Evolutionary conservation across 768 basidiomycete genomes (phyloP), one percentile per base, ranked within the genome.

Genomic region (Phallus indusiatus): DNA sequence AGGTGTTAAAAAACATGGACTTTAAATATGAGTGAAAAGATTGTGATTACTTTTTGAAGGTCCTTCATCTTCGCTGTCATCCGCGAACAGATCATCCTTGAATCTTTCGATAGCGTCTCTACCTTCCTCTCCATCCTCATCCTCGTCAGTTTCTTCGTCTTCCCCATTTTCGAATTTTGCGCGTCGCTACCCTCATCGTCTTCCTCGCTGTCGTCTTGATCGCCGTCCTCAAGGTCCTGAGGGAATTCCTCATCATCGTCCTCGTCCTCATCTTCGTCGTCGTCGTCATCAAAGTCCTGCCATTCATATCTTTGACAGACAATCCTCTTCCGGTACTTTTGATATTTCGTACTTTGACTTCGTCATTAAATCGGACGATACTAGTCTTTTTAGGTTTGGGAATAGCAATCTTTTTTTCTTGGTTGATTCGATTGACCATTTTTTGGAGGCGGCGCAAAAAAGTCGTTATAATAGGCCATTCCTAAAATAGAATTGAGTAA

Each of bases 261-360:
- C 72, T 64, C 53, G 67, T 75, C 49, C 68, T 58, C 56, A 16
- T 58, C 64, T 21, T 60, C 63, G n/a, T 62, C 60, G 12, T 61
- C 61, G 14, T 73, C 72, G 17, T 67, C 66, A 7, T 72, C 75
- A 4, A 75, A 75, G 0, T 75, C 75, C 1, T 76, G 75, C 12
- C 76, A 73, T 33, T 73, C 5, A 73, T 70, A 35, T 68, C 68
- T 8, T 72, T 78, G 20, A 86, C 66, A 4, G 85, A 81, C 56
- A 81, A 72, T 51, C 80, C 81, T 68, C 81, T 90, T 2, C 86
- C 86, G 20, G 81, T 80, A 1, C 85, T 74, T 64, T 84, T 85
- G 66, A 94, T 92, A 50, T 81, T 86, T 73, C 85, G 92, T 37
- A 94, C 86, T 37, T 82, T 75, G 24, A 94, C 92, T 65, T 85